Evolutionary conservation across 1,284 basidiomycete genomes (phyloP), one percentile per base, ranked within the genome.

Genomic region (Leucoagaricus sp.): DNA sequence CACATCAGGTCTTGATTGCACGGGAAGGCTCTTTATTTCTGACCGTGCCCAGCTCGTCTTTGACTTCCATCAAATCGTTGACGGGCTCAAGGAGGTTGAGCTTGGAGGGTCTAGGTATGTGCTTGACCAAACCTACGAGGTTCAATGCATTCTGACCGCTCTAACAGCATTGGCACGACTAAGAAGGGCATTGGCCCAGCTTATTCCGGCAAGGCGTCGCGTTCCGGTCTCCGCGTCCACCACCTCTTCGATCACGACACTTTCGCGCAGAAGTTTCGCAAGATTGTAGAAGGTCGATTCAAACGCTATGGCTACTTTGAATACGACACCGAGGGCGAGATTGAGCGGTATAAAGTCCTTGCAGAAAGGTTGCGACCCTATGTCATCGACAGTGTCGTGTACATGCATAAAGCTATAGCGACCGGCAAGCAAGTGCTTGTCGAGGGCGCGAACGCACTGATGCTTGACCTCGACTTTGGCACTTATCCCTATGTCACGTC

Each of bases 51-150:
- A 97, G 64, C 87, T 99, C 61, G 96, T 99, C 46, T 95, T 98
- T 68, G 96, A 98, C 73, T 99, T 99, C 75, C 96, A 99, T 75
- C 96, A 99, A 77, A 97, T 98, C 67, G 97, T 99, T 40, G 97
- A 99, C 68, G 97, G 97, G 15, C 77, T 99, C 67, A 99, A 99
- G 74, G 96, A 99, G 74, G 93, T 96, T 47, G 96, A 99, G 74
- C 85, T 98, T 13, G 97, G 97, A 33, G 93, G 93, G 17, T 89
- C 86, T 3, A 92, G 89, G 85, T 89, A 66, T 57, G 77, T 60
- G 49, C 2, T 40, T 33, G 52, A 49, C 38, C 52, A 47, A 26
- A 34, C 29, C 26, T 13, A 25, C 29, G 15, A 25, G 4, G 29
- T 61, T 50, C 55, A 47, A 57, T 52, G 28, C 44, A 29, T 62